These are phyloP conservation scores for Chytriomyces confervae DNA, from an alignment of 192 early-diverging fungal species.

Conservation along the genomic window DNA sequence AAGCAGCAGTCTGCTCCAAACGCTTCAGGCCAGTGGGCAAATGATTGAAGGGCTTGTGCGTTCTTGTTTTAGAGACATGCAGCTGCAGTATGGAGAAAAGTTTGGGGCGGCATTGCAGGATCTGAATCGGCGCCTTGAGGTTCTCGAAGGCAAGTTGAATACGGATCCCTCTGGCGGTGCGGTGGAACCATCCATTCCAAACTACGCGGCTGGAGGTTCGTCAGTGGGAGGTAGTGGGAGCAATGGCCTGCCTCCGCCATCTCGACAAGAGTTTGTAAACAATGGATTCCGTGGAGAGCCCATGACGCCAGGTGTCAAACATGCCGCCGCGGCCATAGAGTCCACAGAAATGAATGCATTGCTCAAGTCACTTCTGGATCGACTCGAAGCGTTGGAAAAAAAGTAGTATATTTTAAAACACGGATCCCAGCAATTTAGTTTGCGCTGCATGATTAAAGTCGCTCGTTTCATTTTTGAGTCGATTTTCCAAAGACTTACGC, in stretches of 20 bases:
- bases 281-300: constrained; percentile 44
- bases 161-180: background rate
- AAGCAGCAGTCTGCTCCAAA: constrained; percentile 72
- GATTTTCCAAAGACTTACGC: too few species aligned
- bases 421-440: too few species aligned
- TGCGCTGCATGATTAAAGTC: too few species aligned
- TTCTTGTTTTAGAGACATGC: constrained; percentile 74
- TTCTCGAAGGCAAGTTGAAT: constrained; percentile 41
- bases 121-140: constrained; percentile 53
- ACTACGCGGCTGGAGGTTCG: constrained; percentile 4
- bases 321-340: background rate
- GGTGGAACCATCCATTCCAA: background rate
- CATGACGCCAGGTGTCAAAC: constrained; percentile 35
- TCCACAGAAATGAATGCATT: constrained; percentile 11
- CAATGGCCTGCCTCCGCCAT: background rate
- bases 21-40: constrained; percentile 70
- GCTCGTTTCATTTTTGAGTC: too few species aligned
- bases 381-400: constrained; percentile 46
- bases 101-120: constrained; percentile 62
- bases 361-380: constrained; percentile 37
- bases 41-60: constrained; percentile 84
- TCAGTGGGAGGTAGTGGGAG: background rate
- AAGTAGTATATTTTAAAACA: background rate
- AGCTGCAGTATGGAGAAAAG: constrained; percentile 60
- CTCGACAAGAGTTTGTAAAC: background rate